phyloP scores from a whole-genome alignment of 805 yeast genomes.

The Pichia membranifaciens region DNA sequence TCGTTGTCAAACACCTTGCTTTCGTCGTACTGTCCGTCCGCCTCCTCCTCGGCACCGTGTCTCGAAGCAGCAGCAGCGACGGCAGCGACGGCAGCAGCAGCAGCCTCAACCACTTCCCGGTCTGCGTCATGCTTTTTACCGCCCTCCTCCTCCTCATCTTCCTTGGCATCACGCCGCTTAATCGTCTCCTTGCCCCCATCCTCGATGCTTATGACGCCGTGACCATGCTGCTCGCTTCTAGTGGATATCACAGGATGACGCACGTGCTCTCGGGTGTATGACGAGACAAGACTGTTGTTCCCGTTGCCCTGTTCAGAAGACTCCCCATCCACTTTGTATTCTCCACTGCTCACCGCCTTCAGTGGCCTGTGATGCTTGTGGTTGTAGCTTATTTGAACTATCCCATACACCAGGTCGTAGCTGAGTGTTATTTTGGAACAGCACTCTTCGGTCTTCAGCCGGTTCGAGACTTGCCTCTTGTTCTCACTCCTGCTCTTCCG shows the following conservation, averaged over 20 bases:
- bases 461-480: conserved; percentile 34
- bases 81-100: conserved; percentile 12
- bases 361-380: conserved; percentile 37
- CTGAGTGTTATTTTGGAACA: conserved; percentile 35
- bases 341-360: background rate
- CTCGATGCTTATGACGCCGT: background rate
- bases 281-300: too few relatives aligned
- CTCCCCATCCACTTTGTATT: too few relatives aligned
- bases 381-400: conserved; percentile 32
- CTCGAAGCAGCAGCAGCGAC: conserved; percentile 4
- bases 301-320: too few relatives aligned
- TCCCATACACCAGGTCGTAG: conserved; percentile 35
- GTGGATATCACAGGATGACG: too few relatives aligned
- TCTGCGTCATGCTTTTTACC: background rate
- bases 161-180: background rate
- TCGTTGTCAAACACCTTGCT: background rate
- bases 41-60: background rate
- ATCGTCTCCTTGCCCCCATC: background rate
- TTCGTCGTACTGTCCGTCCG: background rate
- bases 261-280: too few relatives aligned
- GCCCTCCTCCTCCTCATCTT: background rate
- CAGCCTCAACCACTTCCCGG: conserved; percentile 9
- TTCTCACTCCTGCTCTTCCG: conserved; percentile 37
- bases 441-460: conserved; percentile 37
- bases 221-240: background rate